Conservation (phyloP, 2,329 filamentous ascomycete species). For the Colletotrichum tamarilloi region DNA sequence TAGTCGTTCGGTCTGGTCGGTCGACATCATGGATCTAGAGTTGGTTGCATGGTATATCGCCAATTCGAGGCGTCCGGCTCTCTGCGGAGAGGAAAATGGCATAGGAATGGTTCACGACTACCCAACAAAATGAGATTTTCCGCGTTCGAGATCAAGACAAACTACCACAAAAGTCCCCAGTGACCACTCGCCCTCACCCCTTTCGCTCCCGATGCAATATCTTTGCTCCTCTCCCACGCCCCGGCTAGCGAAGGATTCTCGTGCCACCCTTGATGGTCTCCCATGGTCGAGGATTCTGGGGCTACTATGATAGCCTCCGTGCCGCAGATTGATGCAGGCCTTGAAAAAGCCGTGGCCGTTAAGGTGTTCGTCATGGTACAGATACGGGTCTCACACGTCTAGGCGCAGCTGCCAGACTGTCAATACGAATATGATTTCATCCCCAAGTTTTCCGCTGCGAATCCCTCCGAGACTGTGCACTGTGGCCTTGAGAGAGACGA, state of each 20-base stretch:
- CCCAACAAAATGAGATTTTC: conserved; percentile 38
- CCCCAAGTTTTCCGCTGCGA: not conserved
- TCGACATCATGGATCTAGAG: conserved; percentile 38
- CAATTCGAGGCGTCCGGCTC: conserved; percentile 60
- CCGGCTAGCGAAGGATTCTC: conserved; percentile 69
- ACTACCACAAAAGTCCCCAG: conserved; percentile 39
- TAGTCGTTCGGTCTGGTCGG: conserved; percentile 38
- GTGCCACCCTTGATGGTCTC: conserved; percentile 52
- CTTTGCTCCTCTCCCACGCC: not conserved
- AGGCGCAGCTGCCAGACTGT: conserved; percentile 4
- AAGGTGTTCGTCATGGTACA: conserved; percentile 69
- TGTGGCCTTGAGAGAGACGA: not conserved
- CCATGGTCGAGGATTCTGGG: conserved; percentile 65
- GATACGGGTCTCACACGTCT: conserved; percentile 72
- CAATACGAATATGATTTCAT: conserved; percentile 10
- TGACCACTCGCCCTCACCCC: conserved; percentile 6
- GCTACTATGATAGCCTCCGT: conserved; percentile 67
- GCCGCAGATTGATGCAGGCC: conserved; percentile 70
- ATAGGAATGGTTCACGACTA: conserved; percentile 38
- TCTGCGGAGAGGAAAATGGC: conserved; percentile 37
- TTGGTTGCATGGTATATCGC: conserved; percentile 37
- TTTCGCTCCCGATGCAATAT: conserved; percentile 10
- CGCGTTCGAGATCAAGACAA: conserved; percentile 49
- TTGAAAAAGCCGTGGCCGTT: conserved; percentile 70
- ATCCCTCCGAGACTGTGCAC: not conserved